Evolutionary conservation across 1,284 basidiomycete species (phyloP).

Genomic region (Ustilago crameri): DNA sequence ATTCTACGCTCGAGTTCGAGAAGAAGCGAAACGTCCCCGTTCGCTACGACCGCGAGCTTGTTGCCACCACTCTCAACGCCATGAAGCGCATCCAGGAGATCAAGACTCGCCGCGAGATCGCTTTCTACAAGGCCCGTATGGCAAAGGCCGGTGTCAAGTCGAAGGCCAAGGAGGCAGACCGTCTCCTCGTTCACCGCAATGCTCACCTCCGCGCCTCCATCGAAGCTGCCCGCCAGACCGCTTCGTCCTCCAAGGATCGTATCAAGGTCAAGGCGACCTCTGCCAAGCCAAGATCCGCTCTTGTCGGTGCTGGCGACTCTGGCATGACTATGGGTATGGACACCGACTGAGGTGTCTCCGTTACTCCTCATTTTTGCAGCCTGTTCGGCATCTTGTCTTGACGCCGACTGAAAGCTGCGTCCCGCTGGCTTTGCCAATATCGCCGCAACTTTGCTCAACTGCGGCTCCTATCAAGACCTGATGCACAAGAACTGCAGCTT

Average conservation of each 20-base stretch:
- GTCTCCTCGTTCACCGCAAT: slow-evolving; percentile 61
- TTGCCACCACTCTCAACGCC: slow-evolving; percentile 93
- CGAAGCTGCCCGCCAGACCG: slow-evolving; percentile 32
- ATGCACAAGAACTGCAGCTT: too few species aligned
- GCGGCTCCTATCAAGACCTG: too few species aligned
- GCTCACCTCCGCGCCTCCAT: slow-evolving; percentile 60
- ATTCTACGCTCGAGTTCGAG: slow-evolving; percentile 98
- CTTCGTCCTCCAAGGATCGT: slow-evolving; percentile 42
- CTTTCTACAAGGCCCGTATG: slow-evolving; percentile 77
- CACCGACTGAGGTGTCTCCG: slow-evolving; percentile 27
- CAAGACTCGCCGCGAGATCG: slow-evolving; percentile 86
- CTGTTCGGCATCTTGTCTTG: not conserved
- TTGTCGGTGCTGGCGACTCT: slow-evolving; percentile 49
- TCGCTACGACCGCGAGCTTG: slow-evolving; percentile 93
- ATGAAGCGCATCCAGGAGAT: slow-evolving; percentile 97
- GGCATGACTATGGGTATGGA: slow-evolving; percentile 59
- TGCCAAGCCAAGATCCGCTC: slow-evolving; percentile 52
- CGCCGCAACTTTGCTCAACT: too few species aligned
- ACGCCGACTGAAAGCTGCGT: too few species aligned
- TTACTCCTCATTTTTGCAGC: not conserved
- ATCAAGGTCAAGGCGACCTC: slow-evolving; percentile 53
- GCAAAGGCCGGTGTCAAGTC: slow-evolving; percentile 61
- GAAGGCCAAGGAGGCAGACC: slow-evolving; percentile 59
- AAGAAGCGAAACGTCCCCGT: slow-evolving; percentile 98
- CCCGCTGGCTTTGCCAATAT: too few species aligned